Evolutionary conservation across 2,329 filamentous ascomycete species (phyloP).

Genomic region (Cryphonectria naterciae): DNA sequence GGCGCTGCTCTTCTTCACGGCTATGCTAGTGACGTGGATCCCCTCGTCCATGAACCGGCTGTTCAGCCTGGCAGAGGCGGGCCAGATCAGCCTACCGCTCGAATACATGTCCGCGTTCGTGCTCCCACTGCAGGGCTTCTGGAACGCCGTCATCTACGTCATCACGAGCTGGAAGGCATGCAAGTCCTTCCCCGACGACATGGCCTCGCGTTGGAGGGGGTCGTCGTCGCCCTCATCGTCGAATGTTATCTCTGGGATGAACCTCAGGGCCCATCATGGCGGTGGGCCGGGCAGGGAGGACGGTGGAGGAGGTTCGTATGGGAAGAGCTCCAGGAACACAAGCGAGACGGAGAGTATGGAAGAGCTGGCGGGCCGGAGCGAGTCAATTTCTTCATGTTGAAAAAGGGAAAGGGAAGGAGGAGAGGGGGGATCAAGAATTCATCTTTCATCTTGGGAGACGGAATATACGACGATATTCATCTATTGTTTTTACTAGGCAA

Average conservation of each 20-base stretch:
- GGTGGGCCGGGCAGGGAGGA: background rate
- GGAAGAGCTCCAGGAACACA: constrained; percentile 3
- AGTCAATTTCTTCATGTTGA: constrained; percentile 1
- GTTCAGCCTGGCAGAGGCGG: constrained; percentile 66
- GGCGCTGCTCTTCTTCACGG: constrained; percentile 71
- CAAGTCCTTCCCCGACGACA: constrained; percentile 49
- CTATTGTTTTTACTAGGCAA: background rate
- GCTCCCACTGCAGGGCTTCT: constrained; percentile 80
- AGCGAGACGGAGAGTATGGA: constrained; percentile 24
- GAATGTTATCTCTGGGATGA: constrained; percentile 1
- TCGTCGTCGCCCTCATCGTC: background rate
- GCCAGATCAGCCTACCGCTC: constrained; percentile 58
- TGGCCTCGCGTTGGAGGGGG: constrained; percentile 29
- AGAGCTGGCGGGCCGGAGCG: constrained; percentile 17
- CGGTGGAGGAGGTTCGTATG: constrained; percentile 3
- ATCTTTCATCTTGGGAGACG: background rate
- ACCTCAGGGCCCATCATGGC: constrained; percentile 13
- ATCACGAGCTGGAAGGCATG: constrained; percentile 70
- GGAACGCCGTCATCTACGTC: constrained; percentile 80
- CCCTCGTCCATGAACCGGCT: constrained; percentile 78
- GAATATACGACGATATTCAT: background rate
- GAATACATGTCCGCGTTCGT: constrained; percentile 75
- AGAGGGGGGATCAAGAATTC: background rate
- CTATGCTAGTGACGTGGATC: constrained; percentile 75
- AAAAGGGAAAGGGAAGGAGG: too few relatives aligned